Evolutionary conservation across 768 basidiomycete genomes (phyloP), one percentile per base, ranked within the genome.

Genomic region (Mycena epipterygia): DNA sequence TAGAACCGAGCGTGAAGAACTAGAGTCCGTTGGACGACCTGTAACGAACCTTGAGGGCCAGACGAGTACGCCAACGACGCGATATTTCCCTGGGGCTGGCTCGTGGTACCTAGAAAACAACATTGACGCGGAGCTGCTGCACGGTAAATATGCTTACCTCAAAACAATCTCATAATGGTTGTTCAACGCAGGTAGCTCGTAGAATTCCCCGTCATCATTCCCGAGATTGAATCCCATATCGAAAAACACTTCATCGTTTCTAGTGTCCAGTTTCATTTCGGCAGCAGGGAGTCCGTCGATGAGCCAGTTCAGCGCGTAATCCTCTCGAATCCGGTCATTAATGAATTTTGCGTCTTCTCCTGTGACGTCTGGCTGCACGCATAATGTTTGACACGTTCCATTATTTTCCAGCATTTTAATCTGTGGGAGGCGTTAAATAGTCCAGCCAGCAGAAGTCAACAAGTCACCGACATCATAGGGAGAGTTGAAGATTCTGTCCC

Each of bases 221-320:
- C 95, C 67, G n/a, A 99, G 85, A 76, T 95, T 95, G 84, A 98
- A 98, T 0, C 97, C 94, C 84, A 95, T 93, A 82, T 97, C 96
- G 76, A 93, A 95, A 82, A 97, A 98, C 17, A 92, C 77, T 42
- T 97, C 95, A n/a, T 90, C 88, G 3, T 89, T 95, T 74, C 92
- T 88, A 51, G 83, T 76, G 78, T 98, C 96, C 39, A 85, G 82
- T 81, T 95, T 97, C 93, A 95, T 94, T 82, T 98, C 96, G 19
- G 95, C 95, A 8, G 94, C 95, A 3, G 97, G 97, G 32, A 99
- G 87, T 16, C 97, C 97, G 75, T 99, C 97, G 44, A 98, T 84
- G 35, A 98, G 91, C 93, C 96, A 97, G 76, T 98, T 98, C 63
- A 98, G 83, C 2, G 95, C 94, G 76, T 98, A 98, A 76, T 95